Evolutionary conservation across 2,329 filamentous ascomycete genomes (phyloP), one percentile per base, ranked within the genome.

Genomic region (Biscogniauxia marginata): DNA sequence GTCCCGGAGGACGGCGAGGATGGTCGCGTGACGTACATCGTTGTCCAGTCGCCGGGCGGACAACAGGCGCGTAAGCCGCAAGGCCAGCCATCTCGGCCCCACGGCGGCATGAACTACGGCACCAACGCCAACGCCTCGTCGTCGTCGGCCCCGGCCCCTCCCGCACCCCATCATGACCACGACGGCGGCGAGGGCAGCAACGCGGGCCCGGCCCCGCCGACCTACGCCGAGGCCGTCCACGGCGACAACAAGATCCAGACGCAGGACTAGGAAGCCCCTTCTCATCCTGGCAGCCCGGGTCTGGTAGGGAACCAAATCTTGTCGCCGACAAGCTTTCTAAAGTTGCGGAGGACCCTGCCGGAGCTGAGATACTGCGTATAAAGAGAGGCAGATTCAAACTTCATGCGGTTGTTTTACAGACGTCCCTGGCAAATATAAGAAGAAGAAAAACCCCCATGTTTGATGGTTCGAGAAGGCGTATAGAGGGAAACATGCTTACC

Each of bases 181-280:
- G 76, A 76, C 11, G 34, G 53, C 47, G 50, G 49, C 7, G 48
- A 55, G 16, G 56, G 45, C 49, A 50, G 43, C 24, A 7, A 22
- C 6, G 22, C 7, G 5, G 58, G 55, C 7, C 57, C 22, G 19
- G 79, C 84, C 39, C 93, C 93, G 45, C 93, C 95, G 3, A 91
- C 88, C 13, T 98, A 98, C 73, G 89, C 90, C 16, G 91, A 97
- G 75, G 93, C 91, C 49, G 88, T 97, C 57, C 88, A 87, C 67
- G 92, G 91, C 1, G 93, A 98, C 70, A 77, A 97, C 75, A 98
- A 98, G 83, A 81, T 97, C 50, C 95, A 98, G 80, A 81, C 74
- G 18, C 79, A 82, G 55, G 81, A 86, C 58, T 86, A 79, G 71
- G 56, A 19, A 46, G 46, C 53, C 13, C 46, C 5, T 48, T 46